Evolutionary conservation across 257 asterid genomes (phyloP).

Genomic region (Solanum lycopersicoides): DNA sequence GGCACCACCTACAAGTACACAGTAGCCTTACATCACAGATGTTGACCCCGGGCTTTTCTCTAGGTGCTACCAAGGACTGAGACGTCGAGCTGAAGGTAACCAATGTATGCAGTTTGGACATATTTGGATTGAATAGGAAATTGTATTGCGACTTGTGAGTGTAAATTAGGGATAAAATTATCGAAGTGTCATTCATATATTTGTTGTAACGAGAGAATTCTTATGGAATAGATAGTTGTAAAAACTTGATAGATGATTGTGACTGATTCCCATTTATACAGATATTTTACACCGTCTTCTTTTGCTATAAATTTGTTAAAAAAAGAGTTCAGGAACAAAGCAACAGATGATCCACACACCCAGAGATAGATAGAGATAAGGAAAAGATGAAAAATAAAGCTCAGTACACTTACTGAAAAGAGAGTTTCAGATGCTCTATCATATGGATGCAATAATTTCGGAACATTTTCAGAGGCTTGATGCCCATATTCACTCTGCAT

Average conservation of each 20-base stretch:
- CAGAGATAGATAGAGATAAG: not conserved
- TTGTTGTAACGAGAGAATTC: not conserved
- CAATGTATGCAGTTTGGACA: not conserved
- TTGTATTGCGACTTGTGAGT: not conserved
- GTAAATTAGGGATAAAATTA: not conserved
- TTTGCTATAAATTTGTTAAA: not conserved
- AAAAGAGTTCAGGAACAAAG: not conserved
- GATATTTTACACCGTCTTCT: not conserved
- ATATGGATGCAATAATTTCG: conserved; percentile 73
- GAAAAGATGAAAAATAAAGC: not conserved
- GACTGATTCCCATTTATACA: not conserved
- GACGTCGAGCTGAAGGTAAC: not conserved
- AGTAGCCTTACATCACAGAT: not conserved
- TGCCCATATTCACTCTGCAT: conserved; percentile 50
- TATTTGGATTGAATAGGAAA: not conserved
- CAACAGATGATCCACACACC: not conserved
- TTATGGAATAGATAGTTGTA: not conserved
- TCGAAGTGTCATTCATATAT: not conserved
- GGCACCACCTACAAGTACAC: not conserved
- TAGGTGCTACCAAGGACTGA: not conserved
- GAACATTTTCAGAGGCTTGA: conserved; percentile 38
- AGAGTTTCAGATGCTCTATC: conserved; percentile 88
- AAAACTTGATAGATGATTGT: not conserved
- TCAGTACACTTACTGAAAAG: conserved; percentile 56
- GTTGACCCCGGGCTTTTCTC: not conserved